Conservation (phyloP, 116 monocot species). For the Posidonia oceanica region DNA sequence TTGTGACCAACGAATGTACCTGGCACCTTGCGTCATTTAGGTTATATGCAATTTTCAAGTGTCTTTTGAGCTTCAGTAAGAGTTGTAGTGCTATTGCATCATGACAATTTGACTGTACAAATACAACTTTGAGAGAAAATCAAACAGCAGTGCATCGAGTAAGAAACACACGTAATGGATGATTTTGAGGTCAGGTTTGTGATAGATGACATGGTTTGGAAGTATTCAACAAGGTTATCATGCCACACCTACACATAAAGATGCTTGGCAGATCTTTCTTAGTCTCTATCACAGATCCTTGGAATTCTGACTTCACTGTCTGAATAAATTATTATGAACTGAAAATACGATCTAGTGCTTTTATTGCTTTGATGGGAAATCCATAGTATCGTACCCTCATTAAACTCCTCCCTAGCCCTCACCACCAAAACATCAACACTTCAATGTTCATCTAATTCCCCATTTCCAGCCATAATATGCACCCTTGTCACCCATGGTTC, state of each 20-base stretch:
- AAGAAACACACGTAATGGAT: background rate
- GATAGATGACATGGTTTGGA: too few species aligned
- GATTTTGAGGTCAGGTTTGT: too few species aligned
- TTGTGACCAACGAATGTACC: constrained; percentile 21
- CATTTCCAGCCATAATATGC: too few species aligned
- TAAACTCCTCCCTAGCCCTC: too few species aligned
- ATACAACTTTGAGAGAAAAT: background rate
- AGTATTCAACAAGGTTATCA: too few species aligned
- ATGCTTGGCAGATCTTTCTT: too few species aligned
- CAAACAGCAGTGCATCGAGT: background rate
- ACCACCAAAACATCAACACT: too few species aligned
- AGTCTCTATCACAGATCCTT: too few species aligned
- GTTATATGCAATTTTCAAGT: constrained; percentile 73
- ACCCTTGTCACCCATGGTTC: too few species aligned
- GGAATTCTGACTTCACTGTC: too few species aligned
- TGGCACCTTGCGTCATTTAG: constrained; percentile 87
- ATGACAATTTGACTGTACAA: constrained; percentile 74
- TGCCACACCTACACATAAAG: too few species aligned
- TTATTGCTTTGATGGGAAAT: background rate
- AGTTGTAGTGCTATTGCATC: constrained; percentile 84
- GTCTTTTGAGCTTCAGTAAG: constrained; percentile 84
- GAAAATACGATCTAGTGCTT: background rate
- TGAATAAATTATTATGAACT: background rate
- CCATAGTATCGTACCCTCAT: background rate
- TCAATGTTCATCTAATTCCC: too few species aligned